These are phyloP conservation scores for Tetrahymena malaccensis DNA, from an alignment of 73 alveolate species.

Conservation along the genomic window DNA sequence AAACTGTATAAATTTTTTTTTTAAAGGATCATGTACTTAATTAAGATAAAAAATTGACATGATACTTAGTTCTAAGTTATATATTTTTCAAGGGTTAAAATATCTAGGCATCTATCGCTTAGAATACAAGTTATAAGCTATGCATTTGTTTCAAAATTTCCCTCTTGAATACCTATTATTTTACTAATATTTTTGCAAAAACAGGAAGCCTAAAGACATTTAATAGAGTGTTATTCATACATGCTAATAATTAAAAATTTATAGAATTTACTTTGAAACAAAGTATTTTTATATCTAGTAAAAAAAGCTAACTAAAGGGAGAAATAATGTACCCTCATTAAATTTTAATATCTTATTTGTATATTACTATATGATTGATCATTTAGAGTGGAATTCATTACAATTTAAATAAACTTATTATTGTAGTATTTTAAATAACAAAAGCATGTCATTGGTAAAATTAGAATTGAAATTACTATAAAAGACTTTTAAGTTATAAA, in stretches of 20 bases:
- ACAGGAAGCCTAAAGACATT: not conserved
- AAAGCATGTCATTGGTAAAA: not conserved
- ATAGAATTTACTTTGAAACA: not conserved
- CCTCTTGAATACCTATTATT: not conserved
- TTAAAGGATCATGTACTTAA: not conserved
- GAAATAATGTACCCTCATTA: not conserved
- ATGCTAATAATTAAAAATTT: not conserved
- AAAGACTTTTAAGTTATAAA: not conserved
- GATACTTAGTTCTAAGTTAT: not conserved
- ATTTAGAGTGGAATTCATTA: not conserved
- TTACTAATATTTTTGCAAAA: not conserved
- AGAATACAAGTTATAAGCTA: not conserved
- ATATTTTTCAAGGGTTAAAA: not conserved
- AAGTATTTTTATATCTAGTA: not conserved
- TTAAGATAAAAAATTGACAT: not conserved
- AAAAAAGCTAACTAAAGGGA: not conserved
- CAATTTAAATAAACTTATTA: not conserved
- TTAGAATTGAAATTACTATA: not conserved
- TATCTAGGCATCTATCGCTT: not conserved
- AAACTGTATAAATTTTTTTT: not conserved
- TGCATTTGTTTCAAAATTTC: not conserved
- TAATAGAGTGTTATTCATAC: not conserved
- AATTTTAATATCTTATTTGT: not conserved
- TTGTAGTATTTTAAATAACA: not conserved
- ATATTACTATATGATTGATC: not conserved